phyloP scores from a whole-genome alignment of 164 flowering plant species.

The Kalanchoe fedtschenkoi region DNA sequence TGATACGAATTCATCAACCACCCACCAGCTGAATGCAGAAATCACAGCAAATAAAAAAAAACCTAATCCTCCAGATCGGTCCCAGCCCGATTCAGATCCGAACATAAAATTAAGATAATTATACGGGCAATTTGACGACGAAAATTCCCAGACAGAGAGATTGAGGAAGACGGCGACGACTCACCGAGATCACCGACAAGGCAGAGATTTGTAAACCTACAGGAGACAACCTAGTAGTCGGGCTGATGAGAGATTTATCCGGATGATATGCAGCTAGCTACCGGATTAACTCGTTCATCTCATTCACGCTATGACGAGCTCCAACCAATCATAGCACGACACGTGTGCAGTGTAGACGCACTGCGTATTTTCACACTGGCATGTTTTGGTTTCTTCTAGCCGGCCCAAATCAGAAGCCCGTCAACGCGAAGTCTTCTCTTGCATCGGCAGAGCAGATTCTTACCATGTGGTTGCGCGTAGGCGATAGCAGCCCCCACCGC shows the following conservation, averaged over 20 bases:
- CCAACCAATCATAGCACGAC: background rate
- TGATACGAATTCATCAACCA: too few species aligned
- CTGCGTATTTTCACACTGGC: background rate
- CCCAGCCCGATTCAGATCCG: background rate
- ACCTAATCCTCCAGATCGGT: background rate
- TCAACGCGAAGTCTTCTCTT: too few species aligned
- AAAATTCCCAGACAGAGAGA: background rate
- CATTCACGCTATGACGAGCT: too few species aligned
- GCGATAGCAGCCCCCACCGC: background rate
- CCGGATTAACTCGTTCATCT: background rate
- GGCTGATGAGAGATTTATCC: background rate
- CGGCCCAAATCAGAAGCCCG: background rate
- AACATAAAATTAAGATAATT: background rate
- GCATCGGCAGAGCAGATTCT: background rate
- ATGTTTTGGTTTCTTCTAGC: background rate
- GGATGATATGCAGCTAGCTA: background rate
- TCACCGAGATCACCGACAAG: constrained; percentile 4
- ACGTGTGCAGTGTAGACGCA: background rate
- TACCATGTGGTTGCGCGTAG: background rate
- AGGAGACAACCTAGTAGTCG: background rate
- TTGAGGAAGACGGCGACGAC: background rate
- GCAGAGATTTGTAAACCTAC: too few species aligned
- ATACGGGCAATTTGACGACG: background rate
- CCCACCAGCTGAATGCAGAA: too few species aligned
- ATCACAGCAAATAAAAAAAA: background rate